phyloP scores from a whole-genome alignment of 192 early-diverging fungal species.

The Rhizoclosmatium sp. region DNA sequence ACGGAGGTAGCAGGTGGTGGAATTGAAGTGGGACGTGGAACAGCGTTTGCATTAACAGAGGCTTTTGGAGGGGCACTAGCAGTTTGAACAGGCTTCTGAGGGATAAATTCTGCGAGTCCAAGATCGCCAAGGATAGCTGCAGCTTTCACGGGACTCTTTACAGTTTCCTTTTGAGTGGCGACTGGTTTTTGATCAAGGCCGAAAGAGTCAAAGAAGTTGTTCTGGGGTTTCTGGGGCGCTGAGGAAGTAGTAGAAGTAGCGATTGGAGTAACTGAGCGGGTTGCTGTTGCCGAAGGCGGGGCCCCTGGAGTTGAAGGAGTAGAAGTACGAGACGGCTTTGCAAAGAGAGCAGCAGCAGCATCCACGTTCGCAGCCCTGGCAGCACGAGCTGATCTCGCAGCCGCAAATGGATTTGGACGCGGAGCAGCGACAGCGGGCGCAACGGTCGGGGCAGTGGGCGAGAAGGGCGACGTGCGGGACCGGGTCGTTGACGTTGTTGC shows the following conservation, averaged over 20 bases:
- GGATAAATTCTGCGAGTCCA: constrained; percentile 12
- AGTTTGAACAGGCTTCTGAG: background rate
- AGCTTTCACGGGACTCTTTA: background rate
- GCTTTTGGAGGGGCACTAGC: background rate
- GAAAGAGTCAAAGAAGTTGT: background rate
- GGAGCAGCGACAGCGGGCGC: background rate
- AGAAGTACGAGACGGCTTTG: constrained; percentile 16
- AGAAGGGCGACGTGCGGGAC: background rate
- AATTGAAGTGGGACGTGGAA: background rate
- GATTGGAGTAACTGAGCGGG: background rate
- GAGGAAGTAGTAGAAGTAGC: background rate
- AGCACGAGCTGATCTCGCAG: constrained; percentile 34
- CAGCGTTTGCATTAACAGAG: background rate
- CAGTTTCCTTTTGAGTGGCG: background rate
- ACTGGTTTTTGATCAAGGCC: background rate
- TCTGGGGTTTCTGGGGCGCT: background rate
- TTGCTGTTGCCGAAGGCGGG: background rate
- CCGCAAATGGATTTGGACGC: constrained; percentile 31
- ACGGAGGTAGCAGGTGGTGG: background rate
- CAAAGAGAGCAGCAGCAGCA: constrained; percentile 18
- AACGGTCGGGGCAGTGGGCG: background rate
- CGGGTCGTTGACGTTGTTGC: background rate
- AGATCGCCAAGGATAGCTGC: background rate
- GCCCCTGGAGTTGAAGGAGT: background rate
- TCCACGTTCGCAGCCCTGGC: background rate